Evolutionary conservation across 192 early-diverging fungal genomes (phyloP).

Genomic region (Phlyctochytrium arcticum): DNA sequence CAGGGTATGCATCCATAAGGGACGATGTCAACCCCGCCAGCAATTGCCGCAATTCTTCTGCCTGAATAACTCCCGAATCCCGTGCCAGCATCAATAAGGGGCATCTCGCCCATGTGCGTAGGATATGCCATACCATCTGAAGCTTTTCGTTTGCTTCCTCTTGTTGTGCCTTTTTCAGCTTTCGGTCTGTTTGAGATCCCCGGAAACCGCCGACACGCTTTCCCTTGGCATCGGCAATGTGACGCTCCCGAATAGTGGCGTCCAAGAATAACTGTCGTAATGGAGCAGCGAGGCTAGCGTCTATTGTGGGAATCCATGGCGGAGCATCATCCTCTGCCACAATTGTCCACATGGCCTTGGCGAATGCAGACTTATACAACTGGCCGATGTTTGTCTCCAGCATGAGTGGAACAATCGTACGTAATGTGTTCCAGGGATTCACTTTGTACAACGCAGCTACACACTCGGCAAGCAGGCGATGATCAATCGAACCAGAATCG

Average conservation of each 20-base stretch:
- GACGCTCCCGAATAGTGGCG: background rate
- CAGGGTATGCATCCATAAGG: conserved; percentile 63
- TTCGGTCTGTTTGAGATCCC: conserved; percentile 36
- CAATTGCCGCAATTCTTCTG: conserved; percentile 70
- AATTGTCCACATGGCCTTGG: conserved; percentile 69
- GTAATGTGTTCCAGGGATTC: conserved; percentile 70
- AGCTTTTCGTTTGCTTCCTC: conserved; percentile 66
- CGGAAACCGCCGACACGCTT: conserved; percentile 19
- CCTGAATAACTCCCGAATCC: conserved; percentile 52
- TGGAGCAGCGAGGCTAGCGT: conserved; percentile 56
- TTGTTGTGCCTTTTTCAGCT: conserved; percentile 39
- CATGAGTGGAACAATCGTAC: conserved; percentile 66
- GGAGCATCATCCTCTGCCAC: conserved; percentile 50
- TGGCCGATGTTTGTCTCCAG: conserved; percentile 65
- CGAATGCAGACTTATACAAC: conserved; percentile 75
- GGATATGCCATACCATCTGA: conserved; percentile 73
- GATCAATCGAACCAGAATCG: conserved; percentile 51
- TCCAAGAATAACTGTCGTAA: conserved; percentile 58
- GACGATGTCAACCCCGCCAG: conserved; percentile 73
- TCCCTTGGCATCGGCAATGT: conserved; percentile 14
- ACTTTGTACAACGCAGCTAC: conserved; percentile 75
- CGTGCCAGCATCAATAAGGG: conserved; percentile 72
- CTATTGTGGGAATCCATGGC: conserved; percentile 67
- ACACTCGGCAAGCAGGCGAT: conserved; percentile 69
- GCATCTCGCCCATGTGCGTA: conserved; percentile 71